These are phyloP conservation scores for Apiospora arundinis DNA, from an alignment of 2,329 filamentous ascomycete species.

Conservation along the genomic window DNA sequence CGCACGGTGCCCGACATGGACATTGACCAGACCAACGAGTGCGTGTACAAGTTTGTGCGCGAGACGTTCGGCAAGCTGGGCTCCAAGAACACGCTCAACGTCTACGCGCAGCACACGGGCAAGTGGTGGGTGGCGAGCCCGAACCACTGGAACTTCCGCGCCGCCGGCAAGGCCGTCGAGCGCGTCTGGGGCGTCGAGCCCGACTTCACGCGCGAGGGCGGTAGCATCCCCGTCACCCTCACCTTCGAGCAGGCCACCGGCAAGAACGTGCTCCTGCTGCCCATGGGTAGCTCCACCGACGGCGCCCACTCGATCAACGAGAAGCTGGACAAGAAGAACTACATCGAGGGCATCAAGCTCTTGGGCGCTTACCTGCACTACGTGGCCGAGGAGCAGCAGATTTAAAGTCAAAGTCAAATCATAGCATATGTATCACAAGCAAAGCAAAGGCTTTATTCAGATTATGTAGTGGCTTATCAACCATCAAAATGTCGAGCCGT, in stretches of 20 bases:
- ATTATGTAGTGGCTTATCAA: neutral
- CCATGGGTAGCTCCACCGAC: constrained; percentile 97
- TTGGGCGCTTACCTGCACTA: constrained; percentile 96
- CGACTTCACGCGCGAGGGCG: constrained; percentile 95
- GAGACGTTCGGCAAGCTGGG: constrained; percentile 84
- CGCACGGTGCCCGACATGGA: constrained; percentile 98
- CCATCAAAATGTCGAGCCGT: neutral
- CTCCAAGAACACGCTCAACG: constrained; percentile 90
- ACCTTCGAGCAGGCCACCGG: constrained; percentile 97
- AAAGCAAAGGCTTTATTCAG: neutral
- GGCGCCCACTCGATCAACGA: constrained; percentile 98
- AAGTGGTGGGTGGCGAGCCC: constrained; percentile 99
- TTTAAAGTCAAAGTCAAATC: neutral
- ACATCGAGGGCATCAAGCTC: constrained; percentile 97
- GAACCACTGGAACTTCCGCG: constrained; percentile 98
- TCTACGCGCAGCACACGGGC: constrained; percentile 84
- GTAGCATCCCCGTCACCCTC: constrained; percentile 94
- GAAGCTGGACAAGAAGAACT: constrained; percentile 96
- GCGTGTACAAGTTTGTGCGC: constrained; percentile 84
- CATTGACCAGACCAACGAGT: constrained; percentile 83
- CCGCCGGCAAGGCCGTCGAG: constrained; percentile 94
- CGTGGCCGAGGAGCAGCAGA: constrained; percentile 82
- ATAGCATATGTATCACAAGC: neutral
- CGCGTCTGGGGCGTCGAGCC: constrained; percentile 92
- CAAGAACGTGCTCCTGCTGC: constrained; percentile 94